Evolutionary conservation across 805 yeast genomes (phyloP).

Genomic region (Sugiyamaella americana): DNA sequence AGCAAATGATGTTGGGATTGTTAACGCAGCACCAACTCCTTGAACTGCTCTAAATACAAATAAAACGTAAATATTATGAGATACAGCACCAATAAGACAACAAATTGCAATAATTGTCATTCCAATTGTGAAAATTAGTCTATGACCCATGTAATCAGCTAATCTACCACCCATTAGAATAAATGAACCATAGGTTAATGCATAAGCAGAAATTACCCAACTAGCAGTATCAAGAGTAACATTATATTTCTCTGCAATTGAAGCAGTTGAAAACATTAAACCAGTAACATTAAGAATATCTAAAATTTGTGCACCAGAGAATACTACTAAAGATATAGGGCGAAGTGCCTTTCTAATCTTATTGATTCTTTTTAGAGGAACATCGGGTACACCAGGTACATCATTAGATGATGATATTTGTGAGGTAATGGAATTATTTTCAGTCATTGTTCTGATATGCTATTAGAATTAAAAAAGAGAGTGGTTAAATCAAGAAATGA

Average conservation of each 20-base stretch:
- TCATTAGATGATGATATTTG: no score
- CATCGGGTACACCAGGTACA: no score
- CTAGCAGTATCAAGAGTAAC: conserved; percentile 15
- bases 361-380: conserved; percentile 8
- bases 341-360: conserved; percentile 8
- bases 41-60: conserved; percentile 42
- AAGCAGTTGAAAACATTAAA: conserved; percentile 19
- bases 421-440: no score
- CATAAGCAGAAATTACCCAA: conserved; percentile 42
- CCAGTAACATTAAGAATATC: conserved; percentile 26
- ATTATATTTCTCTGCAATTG: conserved; percentile 19
- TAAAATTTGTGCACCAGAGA: conserved; percentile 19
- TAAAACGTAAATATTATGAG: conserved; percentile 34
- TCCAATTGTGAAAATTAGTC: conserved; percentile 29
- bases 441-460: no score
- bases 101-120: conserved; percentile 7
- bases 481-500: no score
- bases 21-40: conserved; percentile 40
- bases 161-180: conserved; percentile 40
- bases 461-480: no score
- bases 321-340: conserved; percentile 14
- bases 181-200: conserved; percentile 41
- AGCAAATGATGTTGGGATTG: conserved; percentile 37
- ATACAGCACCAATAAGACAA: conserved; percentile 26
- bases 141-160: conserved; percentile 39